phyloP scores from a whole-genome alignment of 768 basidiomycete genomes.

The Macrolepiota albuminosa region DNA sequence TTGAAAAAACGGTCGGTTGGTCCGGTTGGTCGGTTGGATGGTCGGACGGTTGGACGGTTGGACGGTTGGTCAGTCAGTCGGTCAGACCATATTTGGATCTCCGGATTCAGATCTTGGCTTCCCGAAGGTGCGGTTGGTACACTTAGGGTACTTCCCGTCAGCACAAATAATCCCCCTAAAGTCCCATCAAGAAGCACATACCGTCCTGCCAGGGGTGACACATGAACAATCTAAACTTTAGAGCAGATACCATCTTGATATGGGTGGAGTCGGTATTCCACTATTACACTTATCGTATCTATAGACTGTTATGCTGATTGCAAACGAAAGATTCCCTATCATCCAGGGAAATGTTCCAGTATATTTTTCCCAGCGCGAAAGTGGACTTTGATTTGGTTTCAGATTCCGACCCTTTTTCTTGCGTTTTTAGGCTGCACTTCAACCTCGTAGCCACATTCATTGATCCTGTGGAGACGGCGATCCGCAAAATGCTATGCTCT shows the following conservation, averaged over 20 bases:
- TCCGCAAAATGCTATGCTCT: neutral
- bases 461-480: neutral
- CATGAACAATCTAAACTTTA: neutral
- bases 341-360: neutral
- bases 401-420: neutral
- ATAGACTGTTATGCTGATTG: neutral
- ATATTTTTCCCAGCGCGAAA: neutral
- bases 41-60: no score
- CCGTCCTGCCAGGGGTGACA: no score
- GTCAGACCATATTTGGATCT: no score
- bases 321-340: neutral
- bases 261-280: neutral
- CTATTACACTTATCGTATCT: neutral
- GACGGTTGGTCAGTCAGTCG: no score
- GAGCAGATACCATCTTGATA: neutral
- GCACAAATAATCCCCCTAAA: no score
- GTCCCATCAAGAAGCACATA: no score
- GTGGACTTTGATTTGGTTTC: neutral
- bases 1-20: no score
- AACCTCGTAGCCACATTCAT: neutral
- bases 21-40: no score
- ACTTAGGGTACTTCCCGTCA: no score
- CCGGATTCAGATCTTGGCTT: no score
- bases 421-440: neutral
- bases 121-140: no score